Evolutionary conservation across 2,329 filamentous ascomycete genomes (phyloP).

Genomic region (Phyllosticta paracitricarpa): DNA sequence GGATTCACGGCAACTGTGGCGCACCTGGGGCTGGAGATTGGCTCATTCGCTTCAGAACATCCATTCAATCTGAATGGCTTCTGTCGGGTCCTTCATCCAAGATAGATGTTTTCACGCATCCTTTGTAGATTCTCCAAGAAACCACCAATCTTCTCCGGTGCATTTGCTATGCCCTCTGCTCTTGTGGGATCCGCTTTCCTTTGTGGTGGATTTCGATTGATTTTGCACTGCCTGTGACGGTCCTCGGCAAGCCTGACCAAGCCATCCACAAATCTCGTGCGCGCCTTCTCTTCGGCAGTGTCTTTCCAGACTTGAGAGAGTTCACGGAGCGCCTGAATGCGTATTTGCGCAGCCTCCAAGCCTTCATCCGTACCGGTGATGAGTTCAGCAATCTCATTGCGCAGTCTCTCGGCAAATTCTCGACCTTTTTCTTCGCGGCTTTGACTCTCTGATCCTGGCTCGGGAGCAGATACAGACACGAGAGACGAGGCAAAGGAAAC

Average conservation of each 20-base stretch:
- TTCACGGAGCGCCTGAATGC: slow-evolving; percentile 68
- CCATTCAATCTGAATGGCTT: neutral
- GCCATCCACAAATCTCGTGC: slow-evolving; percentile 69
- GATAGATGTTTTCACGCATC: slow-evolving; percentile 24
- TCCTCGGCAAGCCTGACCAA: slow-evolving; percentile 79
- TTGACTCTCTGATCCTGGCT: slow-evolving; percentile 54
- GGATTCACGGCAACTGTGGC: neutral
- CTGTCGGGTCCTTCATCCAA: slow-evolving; percentile 17
- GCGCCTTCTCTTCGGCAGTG: slow-evolving; percentile 87
- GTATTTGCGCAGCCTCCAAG: slow-evolving; percentile 55
- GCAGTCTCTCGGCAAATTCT: slow-evolving; percentile 60
- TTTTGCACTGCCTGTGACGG: slow-evolving; percentile 37
- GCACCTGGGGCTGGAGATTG: neutral
- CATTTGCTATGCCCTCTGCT: slow-evolving; percentile 12
- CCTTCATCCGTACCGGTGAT: slow-evolving; percentile 47
- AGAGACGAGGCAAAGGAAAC: slow-evolving; percentile 75
- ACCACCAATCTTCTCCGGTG: slow-evolving; percentile 17
- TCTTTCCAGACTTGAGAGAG: slow-evolving; percentile 81
- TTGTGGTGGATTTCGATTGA: slow-evolving; percentile 19
- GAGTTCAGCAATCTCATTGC: slow-evolving; percentile 60
- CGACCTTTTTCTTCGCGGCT: slow-evolving; percentile 80
- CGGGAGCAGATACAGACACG: slow-evolving; percentile 80
- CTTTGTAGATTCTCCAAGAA: slow-evolving; percentile 31
- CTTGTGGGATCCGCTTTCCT: slow-evolving; percentile 11
- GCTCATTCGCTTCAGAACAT: neutral